Evolutionary conservation across 2,329 filamentous ascomycete species (phyloP).

Genomic region (Calonectria naviculata): DNA sequence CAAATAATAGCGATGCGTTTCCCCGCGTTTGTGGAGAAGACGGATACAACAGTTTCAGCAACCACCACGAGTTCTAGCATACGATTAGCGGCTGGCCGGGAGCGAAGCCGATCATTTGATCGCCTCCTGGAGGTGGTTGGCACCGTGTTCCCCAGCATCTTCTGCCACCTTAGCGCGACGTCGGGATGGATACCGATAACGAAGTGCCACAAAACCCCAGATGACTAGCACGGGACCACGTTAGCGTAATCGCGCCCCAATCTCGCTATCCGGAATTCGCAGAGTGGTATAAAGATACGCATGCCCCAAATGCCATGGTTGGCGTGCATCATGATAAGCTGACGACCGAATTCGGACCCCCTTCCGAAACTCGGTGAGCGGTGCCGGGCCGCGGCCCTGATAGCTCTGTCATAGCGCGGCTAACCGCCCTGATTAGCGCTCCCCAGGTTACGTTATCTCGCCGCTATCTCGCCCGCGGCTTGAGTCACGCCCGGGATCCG

Average conservation of each 20-base stretch:
- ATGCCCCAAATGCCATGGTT: neutral
- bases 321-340: neutral
- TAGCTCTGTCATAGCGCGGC: neutral
- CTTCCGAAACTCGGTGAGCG: conserved; percentile 10
- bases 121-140: neutral
- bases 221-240: neutral
- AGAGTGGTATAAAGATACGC: neutral
- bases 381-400: neutral
- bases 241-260: neutral
- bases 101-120: conserved; percentile 4
- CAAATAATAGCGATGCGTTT: neutral
- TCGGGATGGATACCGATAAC: conserved; percentile 3
- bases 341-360: neutral
- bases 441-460: neutral
- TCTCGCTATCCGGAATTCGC: neutral
- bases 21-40: neutral
- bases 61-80: neutral
- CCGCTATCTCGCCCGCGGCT: neutral
- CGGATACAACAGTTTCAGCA: neutral
- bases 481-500: neutral
- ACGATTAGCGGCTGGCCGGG: neutral
- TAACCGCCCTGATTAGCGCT: conserved; percentile 6
- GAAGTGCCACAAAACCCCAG: neutral
- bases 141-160: neutral
- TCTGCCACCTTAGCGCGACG: neutral